These are phyloP conservation scores for Phytophthora brassicae DNA, from an alignment of 352 stramenopile species.

Conservation along the genomic window DNA sequence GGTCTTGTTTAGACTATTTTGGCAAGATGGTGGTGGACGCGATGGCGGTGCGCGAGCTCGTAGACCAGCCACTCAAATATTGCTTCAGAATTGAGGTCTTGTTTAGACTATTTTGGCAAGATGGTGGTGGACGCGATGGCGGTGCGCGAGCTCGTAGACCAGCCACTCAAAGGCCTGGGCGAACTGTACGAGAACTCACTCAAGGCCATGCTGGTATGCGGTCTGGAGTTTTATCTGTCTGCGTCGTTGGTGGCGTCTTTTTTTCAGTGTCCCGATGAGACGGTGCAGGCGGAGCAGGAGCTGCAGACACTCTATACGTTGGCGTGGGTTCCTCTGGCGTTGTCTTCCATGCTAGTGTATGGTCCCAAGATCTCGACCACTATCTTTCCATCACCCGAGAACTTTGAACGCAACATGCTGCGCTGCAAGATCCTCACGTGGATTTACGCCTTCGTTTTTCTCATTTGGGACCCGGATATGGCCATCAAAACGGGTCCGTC, in stretches of 20 bases:
- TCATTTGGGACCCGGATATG: slow-evolving; percentile 79
- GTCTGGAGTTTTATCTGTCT: slow-evolving; percentile 73
- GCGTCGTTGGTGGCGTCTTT: slow-evolving; percentile 69
- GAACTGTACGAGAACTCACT: slow-evolving; percentile 56
- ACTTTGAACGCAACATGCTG: slow-evolving; percentile 70
- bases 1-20: too few relatives aligned
- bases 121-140: slow-evolving; percentile 7
- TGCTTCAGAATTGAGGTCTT: slow-evolving; percentile 21
- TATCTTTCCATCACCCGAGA: slow-evolving; percentile 51
- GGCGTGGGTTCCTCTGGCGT: slow-evolving; percentile 54
- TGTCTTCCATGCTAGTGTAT: slow-evolving; percentile 54
- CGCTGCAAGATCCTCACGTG: slow-evolving; percentile 71
- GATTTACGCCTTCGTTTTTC: slow-evolving; percentile 56
- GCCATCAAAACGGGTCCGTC: slow-evolving; percentile 64
- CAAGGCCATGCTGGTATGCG: slow-evolving; percentile 59
- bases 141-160: slow-evolving; percentile 37
- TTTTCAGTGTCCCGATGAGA: slow-evolving; percentile 61
- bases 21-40: slow-evolving; percentile 7
- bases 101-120: too few relatives aligned
- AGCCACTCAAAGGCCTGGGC: slow-evolving; percentile 38
- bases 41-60: slow-evolving; percentile 28
- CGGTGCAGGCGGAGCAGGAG: slow-evolving; percentile 60
- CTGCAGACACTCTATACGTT: slow-evolving; percentile 70
- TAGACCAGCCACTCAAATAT: slow-evolving; percentile 41
- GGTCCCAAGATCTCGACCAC: slow-evolving; percentile 42